Percentiles rank a stretch among this genome's conserved stretches.
phyloP scores from a whole-genome alignment of 306 rosid species.

The Malus orientalis region DNA sequence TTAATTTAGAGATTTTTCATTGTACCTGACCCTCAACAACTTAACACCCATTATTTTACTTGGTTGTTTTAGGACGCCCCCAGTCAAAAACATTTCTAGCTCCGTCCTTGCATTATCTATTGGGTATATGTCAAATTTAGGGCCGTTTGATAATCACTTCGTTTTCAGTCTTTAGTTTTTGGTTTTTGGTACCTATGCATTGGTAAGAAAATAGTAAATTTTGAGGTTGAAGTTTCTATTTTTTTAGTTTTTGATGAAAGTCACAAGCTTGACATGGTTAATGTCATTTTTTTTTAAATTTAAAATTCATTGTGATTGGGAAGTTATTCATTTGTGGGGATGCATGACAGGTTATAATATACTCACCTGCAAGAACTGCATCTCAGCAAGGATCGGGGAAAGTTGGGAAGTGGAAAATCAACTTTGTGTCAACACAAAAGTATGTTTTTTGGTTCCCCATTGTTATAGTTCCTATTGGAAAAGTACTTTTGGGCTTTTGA shows the following conservation, averaged over 20 bases:
- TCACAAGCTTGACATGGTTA: neutral
- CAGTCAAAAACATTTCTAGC: too few relatives aligned
- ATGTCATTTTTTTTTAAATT: too few relatives aligned
- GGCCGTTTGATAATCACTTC: too few relatives aligned
- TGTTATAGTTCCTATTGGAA: neutral
- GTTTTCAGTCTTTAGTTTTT: too few relatives aligned
- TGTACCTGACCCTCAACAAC: too few relatives aligned
- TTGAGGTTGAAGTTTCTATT: neutral
- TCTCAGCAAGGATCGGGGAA: slow-evolving; percentile 98
- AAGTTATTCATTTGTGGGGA: neutral
- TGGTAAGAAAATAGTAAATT: neutral
- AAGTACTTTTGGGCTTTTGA: neutral
- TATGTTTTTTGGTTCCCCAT: slow-evolving; percentile 8
- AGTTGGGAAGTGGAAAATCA: slow-evolving; percentile 90
- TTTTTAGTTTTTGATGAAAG: neutral
- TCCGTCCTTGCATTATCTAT: too few relatives aligned
- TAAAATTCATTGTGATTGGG: neutral
- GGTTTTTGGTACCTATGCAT: too few relatives aligned
- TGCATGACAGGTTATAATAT: slow-evolving; percentile 65
- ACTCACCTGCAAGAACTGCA: slow-evolving; percentile 97
- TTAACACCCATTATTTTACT: too few relatives aligned
- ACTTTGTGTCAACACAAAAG: slow-evolving; percentile 91
- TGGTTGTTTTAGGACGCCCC: too few relatives aligned
- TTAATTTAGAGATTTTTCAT: too few relatives aligned
- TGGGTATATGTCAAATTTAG: too few relatives aligned